Evolutionary conservation across 1,284 basidiomycete species (phyloP).

Genomic region (Ustilago bromivora): DNA sequence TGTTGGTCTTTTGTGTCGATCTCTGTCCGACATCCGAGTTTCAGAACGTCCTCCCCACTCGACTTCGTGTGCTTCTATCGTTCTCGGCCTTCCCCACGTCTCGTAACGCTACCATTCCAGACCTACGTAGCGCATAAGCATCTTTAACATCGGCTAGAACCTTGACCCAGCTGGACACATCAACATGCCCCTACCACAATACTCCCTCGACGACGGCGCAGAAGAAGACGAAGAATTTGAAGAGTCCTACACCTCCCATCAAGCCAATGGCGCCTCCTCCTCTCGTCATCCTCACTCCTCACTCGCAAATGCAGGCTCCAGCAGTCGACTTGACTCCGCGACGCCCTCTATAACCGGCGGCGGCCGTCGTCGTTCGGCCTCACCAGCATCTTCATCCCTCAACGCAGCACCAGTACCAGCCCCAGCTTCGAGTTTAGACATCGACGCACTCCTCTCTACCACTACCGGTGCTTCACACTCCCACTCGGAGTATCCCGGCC

Average conservation of each 20-base stretch:
- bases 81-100: neutral
- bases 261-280: slow-evolving; percentile 13
- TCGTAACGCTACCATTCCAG: no score
- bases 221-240: slow-evolving; percentile 38
- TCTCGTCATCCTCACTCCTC: slow-evolving; percentile 17
- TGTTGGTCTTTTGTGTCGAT: slow-evolving; percentile 30
- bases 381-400: slow-evolving; percentile 13
- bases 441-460: slow-evolving; percentile 29
- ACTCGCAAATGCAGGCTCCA: neutral
- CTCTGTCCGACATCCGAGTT: slow-evolving; percentile 36
- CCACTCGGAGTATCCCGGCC: neutral
- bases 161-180: neutral
- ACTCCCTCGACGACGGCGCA: slow-evolving; percentile 37
- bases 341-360: slow-evolving; percentile 5
- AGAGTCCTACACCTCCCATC: slow-evolving; percentile 29
- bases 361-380: neutral
- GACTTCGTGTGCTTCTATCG: neutral
- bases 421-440: slow-evolving; percentile 26
- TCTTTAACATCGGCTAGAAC: no score
- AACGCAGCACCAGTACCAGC: slow-evolving; percentile 17
- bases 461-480: neutral
- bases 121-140: no score
- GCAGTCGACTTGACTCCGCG: slow-evolving; percentile 1
- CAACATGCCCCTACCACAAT: slow-evolving; percentile 40
- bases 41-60: neutral